These are phyloP conservation scores for Glycine tomentella DNA, from an alignment of 306 rosid genomes.

Conservation along the genomic window DNA sequence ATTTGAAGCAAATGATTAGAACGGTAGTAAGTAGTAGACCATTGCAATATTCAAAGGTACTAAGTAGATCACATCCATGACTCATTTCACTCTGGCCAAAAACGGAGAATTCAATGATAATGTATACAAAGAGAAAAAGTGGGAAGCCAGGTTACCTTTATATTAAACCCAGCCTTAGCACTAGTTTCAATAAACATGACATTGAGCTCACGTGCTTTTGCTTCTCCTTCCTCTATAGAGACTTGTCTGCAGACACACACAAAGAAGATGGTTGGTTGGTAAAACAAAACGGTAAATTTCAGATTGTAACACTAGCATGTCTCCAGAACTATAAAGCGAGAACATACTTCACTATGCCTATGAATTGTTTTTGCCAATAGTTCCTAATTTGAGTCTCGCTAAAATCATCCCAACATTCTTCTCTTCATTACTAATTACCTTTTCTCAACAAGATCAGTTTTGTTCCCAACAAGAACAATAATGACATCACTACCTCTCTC, in stretches of 20 bases:
- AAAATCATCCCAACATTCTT: background rate
- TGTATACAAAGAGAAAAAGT: background rate
- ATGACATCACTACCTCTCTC: slow-evolving; percentile 78
- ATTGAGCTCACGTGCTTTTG: slow-evolving; percentile 55
- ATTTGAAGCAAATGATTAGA: background rate
- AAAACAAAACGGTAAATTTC: slow-evolving; percentile 24
- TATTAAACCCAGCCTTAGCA: slow-evolving; percentile 56
- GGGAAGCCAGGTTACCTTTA: slow-evolving; percentile 44
- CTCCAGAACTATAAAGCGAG: background rate
- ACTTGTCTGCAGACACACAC: slow-evolving; percentile 53
- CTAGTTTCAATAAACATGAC: slow-evolving; percentile 60
- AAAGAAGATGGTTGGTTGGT: background rate
- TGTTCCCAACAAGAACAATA: slow-evolving; percentile 77
- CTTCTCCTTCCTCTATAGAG: slow-evolving; percentile 61
- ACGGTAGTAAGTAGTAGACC: background rate
- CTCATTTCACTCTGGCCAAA: background rate
- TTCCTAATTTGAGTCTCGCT: background rate
- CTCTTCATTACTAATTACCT: slow-evolving; percentile 49
- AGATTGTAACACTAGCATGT: background rate
- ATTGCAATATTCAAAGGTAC: background rate
- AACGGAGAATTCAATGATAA: slow-evolving; percentile 16
- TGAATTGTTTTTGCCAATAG: too few species aligned
- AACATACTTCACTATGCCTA: too few species aligned
- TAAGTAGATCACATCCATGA: background rate
- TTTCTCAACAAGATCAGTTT: slow-evolving; percentile 80